Base-by-base conservation (phyloP, 257 asterid genomes). In the Knoxia roxburghii region DNA sequence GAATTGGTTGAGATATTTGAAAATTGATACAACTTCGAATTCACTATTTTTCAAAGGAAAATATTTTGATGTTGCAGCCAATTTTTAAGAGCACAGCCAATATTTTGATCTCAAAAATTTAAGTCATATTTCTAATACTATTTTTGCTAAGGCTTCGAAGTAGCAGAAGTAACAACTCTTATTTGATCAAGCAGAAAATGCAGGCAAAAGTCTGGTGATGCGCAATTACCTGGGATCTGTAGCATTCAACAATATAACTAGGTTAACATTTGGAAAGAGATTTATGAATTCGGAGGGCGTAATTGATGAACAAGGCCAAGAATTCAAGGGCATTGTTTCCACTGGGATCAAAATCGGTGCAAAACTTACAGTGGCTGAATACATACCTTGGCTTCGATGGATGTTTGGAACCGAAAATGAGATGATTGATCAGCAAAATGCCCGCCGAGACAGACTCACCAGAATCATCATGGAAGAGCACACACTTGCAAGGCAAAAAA, bases 391-490 rank as follows among this genome's bases (percentile, higher is more conserved):
- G 86, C 57, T 84, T 7, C 77, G 87, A 21, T 83, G 86, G 90
- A 66, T 83, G 58, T 87, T 84, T 77, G 80, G 73, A 54, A 77
- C 57, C 0, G 90, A 83, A 7, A 82, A 78, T 53, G 77, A 79
- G 9, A 84, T 80, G 4, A 78, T 90, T 1, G 82, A 75, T 0
- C 73, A 72, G 65, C 92, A 88, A 33, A 80, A 81, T 8, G 50
- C 77, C 0, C 85, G 86, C 3, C 74, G 83, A 0, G 84, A 84
- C 52, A 46, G 37, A 51, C 87, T 87, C 43, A 86, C 97, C 18
- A 79, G 81, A 68, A 74, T 63, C 23, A 90, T 90, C 81, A 90
- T 90, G 97, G 87, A 86, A 66, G 97, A 90, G 65, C 97, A 90
- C 80, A 83, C 87, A 6, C 72, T 71, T 46, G 90, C 94, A 0